Evolutionary conservation across 805 yeast species (phyloP), one percentile per base, ranked within the genome.

Genomic region (Pichia phayaonensis): DNA sequence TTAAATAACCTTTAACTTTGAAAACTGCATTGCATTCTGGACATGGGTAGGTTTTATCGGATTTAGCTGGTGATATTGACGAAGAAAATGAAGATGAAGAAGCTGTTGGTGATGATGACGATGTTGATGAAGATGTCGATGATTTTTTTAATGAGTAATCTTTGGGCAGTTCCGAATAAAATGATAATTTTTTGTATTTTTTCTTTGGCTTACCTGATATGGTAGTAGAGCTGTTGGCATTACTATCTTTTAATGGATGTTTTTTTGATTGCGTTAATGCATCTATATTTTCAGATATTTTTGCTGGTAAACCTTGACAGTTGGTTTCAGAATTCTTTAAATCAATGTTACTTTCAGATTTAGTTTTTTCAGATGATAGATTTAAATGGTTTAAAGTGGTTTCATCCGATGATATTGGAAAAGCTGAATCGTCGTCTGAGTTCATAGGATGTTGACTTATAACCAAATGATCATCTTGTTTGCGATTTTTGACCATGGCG

Each of bases 1-100:
- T 77, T 49, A 79, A 67, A 59, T 79, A 79, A 5, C 80, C 76
- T 55, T 78, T 72, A 48, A 77, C 74, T 57, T 71, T 76, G 63
- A 79, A 76, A 7, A 67, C 62, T 8, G 76, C 72, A 29, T 69
- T 68, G 62, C 83, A 79, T 54, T 72, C 71, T 4, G 74, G 70
- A 60, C 83, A 79, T 53, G 66, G 68, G 58, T 70, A 74, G 15
- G 54, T 40, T 23, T 66, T 47, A 10, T 44, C 46, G 3, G 40
- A 10, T 20, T 41, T 44, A 8, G 16, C n/a, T 15, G 49, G 8
- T n/a, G 41, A 3, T 27, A 40, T 10, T 20, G 16, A 39, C 1
- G 40, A 20, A 13, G 22, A 20, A 20, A 16, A 3, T 39, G 23
- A 18, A 18, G 3, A 7, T 10, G 40, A 2, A 38, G 40, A 38